A percentile compares a stretch with the other conserved stretches of the same genome.
These are phyloP conservation scores for Boletellus deceptivus DNA, from an alignment of 1,284 basidiomycete species.

Conservation along the genomic window DNA sequence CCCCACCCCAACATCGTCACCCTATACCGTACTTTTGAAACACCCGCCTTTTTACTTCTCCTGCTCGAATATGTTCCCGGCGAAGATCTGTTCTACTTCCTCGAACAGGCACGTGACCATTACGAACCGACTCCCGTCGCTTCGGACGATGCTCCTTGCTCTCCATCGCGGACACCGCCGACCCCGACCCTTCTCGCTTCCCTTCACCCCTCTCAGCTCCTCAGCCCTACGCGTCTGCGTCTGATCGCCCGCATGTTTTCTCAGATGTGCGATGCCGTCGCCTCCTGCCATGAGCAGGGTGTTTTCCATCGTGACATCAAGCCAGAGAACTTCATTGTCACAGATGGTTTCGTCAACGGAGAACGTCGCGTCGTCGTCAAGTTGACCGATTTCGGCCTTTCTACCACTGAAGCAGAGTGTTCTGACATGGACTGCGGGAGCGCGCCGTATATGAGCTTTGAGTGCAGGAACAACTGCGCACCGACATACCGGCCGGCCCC, in stretches of 20 bases:
- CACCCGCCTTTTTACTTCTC: constrained; percentile 75
- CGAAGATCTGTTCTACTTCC: constrained; percentile 95
- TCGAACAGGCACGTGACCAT: constrained; percentile 89
- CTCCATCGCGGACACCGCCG: constrained; percentile 70
- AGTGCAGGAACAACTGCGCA: constrained; percentile 96
- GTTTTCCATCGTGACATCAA: constrained; percentile 98
- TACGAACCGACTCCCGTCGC: constrained; percentile 59
- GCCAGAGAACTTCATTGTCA: constrained; percentile 95
- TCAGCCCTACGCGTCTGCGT: constrained; percentile 83
- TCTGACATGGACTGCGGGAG: constrained; percentile 98
- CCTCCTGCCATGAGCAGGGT: constrained; percentile 90
- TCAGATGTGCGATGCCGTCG: constrained; percentile 97
- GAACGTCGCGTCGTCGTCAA: constrained; percentile 87
- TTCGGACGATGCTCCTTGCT: constrained; percentile 42
- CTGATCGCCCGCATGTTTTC: constrained; percentile 96
- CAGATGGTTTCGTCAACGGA: constrained; percentile 63
- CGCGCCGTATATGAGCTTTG: constrained; percentile 98
- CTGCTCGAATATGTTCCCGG: constrained; percentile 93
- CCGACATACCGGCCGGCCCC: constrained; percentile 91
- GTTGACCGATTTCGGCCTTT: constrained; percentile 95
- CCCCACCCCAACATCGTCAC: constrained; percentile 95
- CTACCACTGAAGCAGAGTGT: constrained; percentile 84
- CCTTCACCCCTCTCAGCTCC: constrained; percentile 77
- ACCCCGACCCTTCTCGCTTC: constrained; percentile 93
- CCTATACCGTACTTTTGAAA: constrained; percentile 86